These are phyloP conservation scores for Eustoma russellianum DNA, from an alignment of 257 asterid species.

Conservation along the genomic window DNA sequence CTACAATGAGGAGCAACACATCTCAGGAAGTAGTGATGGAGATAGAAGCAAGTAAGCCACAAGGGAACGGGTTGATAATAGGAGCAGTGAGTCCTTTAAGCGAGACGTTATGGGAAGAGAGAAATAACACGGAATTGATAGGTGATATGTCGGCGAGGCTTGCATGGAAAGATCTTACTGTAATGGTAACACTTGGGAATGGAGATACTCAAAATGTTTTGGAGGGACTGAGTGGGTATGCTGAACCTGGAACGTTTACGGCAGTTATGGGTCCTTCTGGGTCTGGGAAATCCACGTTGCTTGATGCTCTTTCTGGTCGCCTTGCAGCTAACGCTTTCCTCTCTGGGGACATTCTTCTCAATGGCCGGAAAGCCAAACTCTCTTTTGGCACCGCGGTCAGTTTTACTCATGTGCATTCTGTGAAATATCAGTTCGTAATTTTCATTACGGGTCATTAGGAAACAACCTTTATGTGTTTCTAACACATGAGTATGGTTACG, in stretches of 20 bases:
- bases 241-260: conserved; percentile 89
- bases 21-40: conserved; percentile 70
- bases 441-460: no score
- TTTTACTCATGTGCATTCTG: neutral
- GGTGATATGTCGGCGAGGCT: conserved; percentile 91
- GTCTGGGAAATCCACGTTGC: conserved; percentile 87
- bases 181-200: conserved; percentile 61
- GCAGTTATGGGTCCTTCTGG: conserved; percentile 99
- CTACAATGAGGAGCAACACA: conserved; percentile 19
- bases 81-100: conserved; percentile 95
- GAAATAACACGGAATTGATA: conserved; percentile 54
- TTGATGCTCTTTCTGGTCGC: conserved; percentile 84
- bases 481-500: no score
- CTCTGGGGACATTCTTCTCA: conserved; percentile 70
- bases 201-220: conserved; percentile 80
- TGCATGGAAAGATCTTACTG: conserved; percentile 85
- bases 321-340: conserved; percentile 88
- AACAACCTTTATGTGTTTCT: no score
- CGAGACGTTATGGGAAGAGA: conserved; percentile 91
- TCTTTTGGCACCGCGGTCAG: conserved; percentile 90
- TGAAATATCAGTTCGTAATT: no score
- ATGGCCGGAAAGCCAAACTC: conserved; percentile 83
- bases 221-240: conserved; percentile 70
- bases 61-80: conserved; percentile 49
- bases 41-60: conserved; percentile 79